Evolutionary conservation across 140 eudicot species (phyloP), one percentile per base, ranked within the genome.

Genomic region (Oenanthe javanica): DNA sequence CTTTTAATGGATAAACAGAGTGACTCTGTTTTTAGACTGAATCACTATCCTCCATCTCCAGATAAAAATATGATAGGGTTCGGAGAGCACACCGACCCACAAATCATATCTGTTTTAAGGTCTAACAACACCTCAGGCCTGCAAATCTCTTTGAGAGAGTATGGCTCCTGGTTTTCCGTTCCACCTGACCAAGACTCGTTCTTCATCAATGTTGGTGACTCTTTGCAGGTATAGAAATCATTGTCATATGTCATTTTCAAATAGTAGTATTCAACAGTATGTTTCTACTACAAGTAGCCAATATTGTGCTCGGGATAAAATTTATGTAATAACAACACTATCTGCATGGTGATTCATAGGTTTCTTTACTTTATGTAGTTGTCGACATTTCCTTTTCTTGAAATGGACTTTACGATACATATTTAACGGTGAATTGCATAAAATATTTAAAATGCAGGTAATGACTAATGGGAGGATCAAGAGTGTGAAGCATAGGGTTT

Each of bases 1-100:
- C 82, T 90, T 5, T 45, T 92, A 46, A 88, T 76, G 87, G 93
- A 92, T 76, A 95, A 92, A 86, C 85, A 90, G 89, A 92, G 97
- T 54, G 97, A 92, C 86, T 92, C 97, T 83, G 81, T 84, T 80
- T 90, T 92, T 36, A 79, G 97, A 82, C 55, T 92, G 0, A 92
- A 92, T 61, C 96, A 92, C 78, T 92, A 92, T 40, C 97, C 97
- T 78, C 93, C 97, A 45, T 87, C 92, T 80, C 91, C 94, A 0
- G 89, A 88, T 74, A 47, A 81, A 75, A 87, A 88, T 54, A 42
- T 91, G 81, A 86, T 93, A 15, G 98, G 98, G 4, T 93, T 93
- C 49, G 98, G 96, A 73, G 98, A 93, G 74, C 98, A 93, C 78
- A 93, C 98, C 6, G 98, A 93, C 91, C 98, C 98, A 8, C 98